phyloP scores from a whole-genome alignment of 179 eudicot species.

The Carnegiea gigantea region DNA sequence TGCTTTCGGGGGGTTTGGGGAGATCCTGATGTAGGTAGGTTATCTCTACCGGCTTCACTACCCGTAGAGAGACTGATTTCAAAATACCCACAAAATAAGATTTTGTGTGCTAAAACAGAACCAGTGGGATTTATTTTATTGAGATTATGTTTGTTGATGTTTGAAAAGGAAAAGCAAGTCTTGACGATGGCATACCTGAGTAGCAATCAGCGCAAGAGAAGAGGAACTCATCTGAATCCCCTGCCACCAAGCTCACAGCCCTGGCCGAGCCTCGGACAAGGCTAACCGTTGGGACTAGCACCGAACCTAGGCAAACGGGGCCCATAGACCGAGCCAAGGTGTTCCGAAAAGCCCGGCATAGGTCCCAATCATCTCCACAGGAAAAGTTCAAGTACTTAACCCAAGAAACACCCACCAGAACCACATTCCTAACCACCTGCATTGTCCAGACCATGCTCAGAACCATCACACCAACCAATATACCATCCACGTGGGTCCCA shows the following conservation, averaged over 20 bases:
- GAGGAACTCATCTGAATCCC: slow-evolving; percentile 70
- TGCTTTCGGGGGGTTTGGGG: too few relatives aligned
- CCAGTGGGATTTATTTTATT: background rate
- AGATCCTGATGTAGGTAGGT: too few relatives aligned
- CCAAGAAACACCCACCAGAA: slow-evolving; percentile 50
- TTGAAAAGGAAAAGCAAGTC: background rate
- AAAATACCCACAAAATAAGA: too few relatives aligned
- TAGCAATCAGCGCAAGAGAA: slow-evolving; percentile 65
- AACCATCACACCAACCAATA: slow-evolving; percentile 41
- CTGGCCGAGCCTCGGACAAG: slow-evolving; percentile 47
- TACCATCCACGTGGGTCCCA: slow-evolving; percentile 17
- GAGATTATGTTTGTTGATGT: background rate
- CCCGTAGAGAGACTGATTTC: too few relatives aligned
- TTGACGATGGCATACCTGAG: slow-evolving; percentile 34
- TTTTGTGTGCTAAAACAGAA: too few relatives aligned
- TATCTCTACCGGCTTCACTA: too few relatives aligned
- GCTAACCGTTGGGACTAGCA: slow-evolving; percentile 42
- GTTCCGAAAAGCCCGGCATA: slow-evolving; percentile 19
- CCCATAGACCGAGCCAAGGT: slow-evolving; percentile 31
- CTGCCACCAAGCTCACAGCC: slow-evolving; percentile 42
- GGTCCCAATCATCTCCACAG: slow-evolving; percentile 26
- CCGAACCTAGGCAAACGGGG: slow-evolving; percentile 47
- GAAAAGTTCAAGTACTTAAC: slow-evolving; percentile 44
- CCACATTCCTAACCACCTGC: slow-evolving; percentile 55
- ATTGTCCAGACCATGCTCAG: slow-evolving; percentile 60